A percentile compares a stretch with the other conserved stretches of the same genome.
Conservation (phyloP, 73 alveolate species). For the Paramecium octaurelia region DNA sequence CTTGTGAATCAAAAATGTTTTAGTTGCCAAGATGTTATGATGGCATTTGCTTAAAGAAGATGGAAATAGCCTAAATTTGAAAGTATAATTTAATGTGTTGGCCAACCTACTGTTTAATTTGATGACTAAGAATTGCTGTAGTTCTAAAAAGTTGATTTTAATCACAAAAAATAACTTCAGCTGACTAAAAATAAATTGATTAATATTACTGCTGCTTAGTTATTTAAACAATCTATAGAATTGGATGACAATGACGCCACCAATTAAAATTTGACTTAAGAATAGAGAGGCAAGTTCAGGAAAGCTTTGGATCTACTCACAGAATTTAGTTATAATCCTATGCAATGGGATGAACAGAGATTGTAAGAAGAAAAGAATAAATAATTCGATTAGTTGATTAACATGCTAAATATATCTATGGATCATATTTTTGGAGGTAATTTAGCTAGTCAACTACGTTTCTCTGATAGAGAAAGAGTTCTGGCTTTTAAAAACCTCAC, state of each 20-base stretch:
- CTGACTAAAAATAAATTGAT: background rate
- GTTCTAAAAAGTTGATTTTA: background rate
- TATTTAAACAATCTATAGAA: background rate
- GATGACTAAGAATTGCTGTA: background rate
- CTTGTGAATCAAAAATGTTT: background rate
- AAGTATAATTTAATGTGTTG: background rate
- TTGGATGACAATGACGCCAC: background rate
- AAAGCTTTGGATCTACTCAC: background rate
- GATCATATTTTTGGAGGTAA: background rate
- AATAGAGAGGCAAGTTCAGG: background rate
- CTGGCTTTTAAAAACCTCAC: background rate
- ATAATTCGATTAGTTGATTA: background rate
- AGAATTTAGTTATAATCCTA: background rate
- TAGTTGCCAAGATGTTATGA: slow-evolving; percentile 22
- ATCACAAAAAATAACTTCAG: background rate
- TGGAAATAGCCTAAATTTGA: background rate
- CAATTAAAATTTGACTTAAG: background rate
- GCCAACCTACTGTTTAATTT: background rate
- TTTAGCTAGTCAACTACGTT: background rate
- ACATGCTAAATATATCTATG: background rate
- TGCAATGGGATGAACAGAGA: slow-evolving; percentile 11
- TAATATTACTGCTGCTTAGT: background rate
- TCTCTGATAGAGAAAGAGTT: background rate
- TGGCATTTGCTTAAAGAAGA: slow-evolving; percentile 37
- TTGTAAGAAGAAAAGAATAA: background rate